phyloP scores from a whole-genome alignment of 2,329 filamentous ascomycete genomes.

The Tolypocladium endophyticum region DNA sequence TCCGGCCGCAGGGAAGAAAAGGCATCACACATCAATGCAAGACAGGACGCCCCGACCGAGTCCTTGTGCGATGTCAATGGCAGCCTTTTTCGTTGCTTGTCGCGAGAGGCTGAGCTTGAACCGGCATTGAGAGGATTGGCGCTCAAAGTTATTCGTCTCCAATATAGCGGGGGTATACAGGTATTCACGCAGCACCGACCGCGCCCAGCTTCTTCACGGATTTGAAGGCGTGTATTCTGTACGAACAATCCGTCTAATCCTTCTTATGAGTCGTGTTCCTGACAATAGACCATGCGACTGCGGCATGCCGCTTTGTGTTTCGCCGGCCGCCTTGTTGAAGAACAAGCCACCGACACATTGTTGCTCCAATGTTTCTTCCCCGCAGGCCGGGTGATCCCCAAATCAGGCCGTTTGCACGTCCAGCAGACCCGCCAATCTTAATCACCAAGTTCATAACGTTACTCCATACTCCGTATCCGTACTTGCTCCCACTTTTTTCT shows the following conservation, averaged over 20 bases:
- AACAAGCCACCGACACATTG: neutral
- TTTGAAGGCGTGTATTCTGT: neutral
- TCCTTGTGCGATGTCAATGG: no score
- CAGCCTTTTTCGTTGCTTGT: neutral
- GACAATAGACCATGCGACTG: neutral
- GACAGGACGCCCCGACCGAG: neutral
- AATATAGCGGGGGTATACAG: no score
- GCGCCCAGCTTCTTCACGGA: neutral
- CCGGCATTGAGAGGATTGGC: neutral
- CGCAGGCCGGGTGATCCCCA: neutral
- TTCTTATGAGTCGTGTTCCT: neutral
- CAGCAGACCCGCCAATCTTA: neutral
- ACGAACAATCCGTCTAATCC: neutral
- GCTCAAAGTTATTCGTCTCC: no score
- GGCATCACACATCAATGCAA: neutral
- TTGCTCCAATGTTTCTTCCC: neutral
- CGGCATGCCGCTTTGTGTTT: neutral
- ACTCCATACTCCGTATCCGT: no score
- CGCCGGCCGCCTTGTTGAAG: neutral
- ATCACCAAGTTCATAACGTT: neutral
- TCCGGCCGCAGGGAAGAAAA: neutral
- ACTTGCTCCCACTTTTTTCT: neutral
- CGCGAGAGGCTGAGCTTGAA: neutral
- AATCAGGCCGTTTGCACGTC: neutral
- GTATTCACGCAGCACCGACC: no score